Base-by-base conservation (phyloP, 2,329 filamentous ascomycete species). In the Cytospora leucostoma region DNA sequence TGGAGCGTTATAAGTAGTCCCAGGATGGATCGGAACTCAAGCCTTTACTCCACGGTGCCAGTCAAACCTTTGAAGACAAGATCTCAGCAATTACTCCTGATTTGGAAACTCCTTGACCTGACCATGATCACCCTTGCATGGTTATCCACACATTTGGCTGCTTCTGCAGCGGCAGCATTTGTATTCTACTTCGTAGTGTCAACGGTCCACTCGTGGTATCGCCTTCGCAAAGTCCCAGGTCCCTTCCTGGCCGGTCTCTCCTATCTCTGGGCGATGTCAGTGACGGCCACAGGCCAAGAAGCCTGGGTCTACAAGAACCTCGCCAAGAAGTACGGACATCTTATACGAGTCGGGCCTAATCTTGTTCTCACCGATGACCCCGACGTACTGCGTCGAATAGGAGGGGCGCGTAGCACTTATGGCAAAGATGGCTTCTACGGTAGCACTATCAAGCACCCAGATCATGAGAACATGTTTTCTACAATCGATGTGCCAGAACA, bases 271-370 rank as follows among this genome's bases (percentile, higher is more conserved):
- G 65, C 75, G 38, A 62, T 65, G 12, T 65, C 67, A 7, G 56
- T 66, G 2, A 66, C 65, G 2, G 50, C 50, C 17, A 70, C 60
- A 19, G 72, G 71, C 38, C 67, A 67, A 34, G 68, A 71, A 61
- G 68, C 65, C 47, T 63, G 69, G 34, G 53, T 65, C 6, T 71
- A 71, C 56, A 63, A 62, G 5, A 66, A 68, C 3, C 61, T 71
- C 8, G 68, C 67, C 13, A 59, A 69, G 8, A 66, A 67, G 17
- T 70, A 72, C 59, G 72, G 73, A 19, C 62, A 67, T 1, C 66
- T 75, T 33, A 68, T 71, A 10, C 72, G 76, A 52, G 68, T 78
- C 40, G 76, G 75, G 11, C 76, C 76, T 12, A 71, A 71, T 51
- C 70, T 74, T 19, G 67, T 78, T 4, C 63, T 75, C 11, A 77